Conservation (phyloP, 148 eudicot species). For the Polygonum aviculare region DNA sequence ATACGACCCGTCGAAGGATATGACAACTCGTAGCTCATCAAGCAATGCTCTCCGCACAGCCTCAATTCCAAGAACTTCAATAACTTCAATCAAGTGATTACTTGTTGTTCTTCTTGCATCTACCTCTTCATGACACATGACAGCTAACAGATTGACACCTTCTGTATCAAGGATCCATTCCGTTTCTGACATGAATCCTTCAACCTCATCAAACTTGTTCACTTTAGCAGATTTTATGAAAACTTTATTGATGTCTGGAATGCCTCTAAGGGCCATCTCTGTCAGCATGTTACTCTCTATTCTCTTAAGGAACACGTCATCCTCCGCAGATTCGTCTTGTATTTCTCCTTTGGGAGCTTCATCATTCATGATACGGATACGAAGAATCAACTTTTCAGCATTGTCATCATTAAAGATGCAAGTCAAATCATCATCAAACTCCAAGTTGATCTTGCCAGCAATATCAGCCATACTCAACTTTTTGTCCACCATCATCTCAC, state of each 20-base stretch:
- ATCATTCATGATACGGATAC: constrained; percentile 93
- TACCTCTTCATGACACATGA: constrained; percentile 89
- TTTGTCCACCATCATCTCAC: constrained; percentile 99
- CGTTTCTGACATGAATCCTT: constrained; percentile 70
- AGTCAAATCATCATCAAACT: constrained; percentile 84
- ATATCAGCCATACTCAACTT: constrained; percentile 97
- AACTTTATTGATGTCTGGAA: constrained; percentile 91
- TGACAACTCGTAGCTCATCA: constrained; percentile 91
- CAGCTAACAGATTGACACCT: constrained; percentile 95
- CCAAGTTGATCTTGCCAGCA: constrained; percentile 89
- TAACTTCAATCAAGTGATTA: constrained; percentile 93
- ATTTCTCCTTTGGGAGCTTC: constrained; percentile 90
- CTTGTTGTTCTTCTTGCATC: constrained; percentile 87
- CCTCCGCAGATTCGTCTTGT: constrained; percentile 87
- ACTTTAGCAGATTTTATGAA: constrained; percentile 75
- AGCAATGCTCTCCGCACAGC: constrained; percentile 90
- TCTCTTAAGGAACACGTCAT: constrained; percentile 93
- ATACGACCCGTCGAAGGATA: constrained; percentile 95
- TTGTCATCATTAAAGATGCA: constrained; percentile 95
- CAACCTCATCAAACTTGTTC: constrained; percentile 71
- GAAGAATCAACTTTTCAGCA: constrained; percentile 92
- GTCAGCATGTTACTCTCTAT: constrained; percentile 95
- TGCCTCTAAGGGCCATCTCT: constrained; percentile 96
- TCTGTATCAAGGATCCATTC: constrained; percentile 99
- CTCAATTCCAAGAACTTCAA: constrained; percentile 96